phyloP scores from a whole-genome alignment of 768 basidiomycete species.

The Termitomyces sp. region DNA sequence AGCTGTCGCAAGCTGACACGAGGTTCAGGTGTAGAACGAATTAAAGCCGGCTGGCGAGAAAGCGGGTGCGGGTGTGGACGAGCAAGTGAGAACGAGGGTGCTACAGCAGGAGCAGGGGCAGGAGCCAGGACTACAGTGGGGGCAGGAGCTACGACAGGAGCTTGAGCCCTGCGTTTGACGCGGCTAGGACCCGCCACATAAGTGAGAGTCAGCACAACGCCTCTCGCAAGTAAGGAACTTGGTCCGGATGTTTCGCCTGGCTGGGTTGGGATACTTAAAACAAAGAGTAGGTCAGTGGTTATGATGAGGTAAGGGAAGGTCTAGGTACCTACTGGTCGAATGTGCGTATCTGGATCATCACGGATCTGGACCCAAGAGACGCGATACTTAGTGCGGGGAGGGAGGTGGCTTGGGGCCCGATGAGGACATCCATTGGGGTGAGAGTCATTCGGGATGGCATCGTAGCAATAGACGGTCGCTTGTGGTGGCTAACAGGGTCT shows the following conservation, averaged over 20 bases:
- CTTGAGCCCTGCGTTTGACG: neutral
- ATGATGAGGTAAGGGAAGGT: neutral
- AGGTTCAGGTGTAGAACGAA: neutral
- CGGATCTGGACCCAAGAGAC: slow-evolving; percentile 7
- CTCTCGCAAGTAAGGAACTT: neutral
- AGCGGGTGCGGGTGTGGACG: too few species aligned
- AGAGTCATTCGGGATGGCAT: slow-evolving; percentile 9
- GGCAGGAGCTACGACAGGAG: neutral
- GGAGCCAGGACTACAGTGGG: neutral
- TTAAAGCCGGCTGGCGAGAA: neutral
- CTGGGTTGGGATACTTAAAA: neutral
- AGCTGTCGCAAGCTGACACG: neutral
- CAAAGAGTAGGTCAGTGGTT: neutral
- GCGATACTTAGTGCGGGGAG: slow-evolving; percentile 7
- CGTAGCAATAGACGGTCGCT: neutral
- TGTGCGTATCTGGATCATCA: slow-evolving; percentile 13
- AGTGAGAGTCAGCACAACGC: neutral
- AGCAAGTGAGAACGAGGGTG: neutral
- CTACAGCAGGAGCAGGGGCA: neutral
- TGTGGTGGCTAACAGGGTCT: neutral
- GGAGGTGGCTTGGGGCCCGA: slow-evolving; percentile 1
- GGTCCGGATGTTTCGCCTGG: neutral
- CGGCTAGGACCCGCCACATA: neutral
- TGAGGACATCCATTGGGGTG: slow-evolving; percentile 8
- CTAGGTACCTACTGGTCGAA: neutral